Evolutionary conservation across 2,329 filamentous ascomycete genomes (phyloP).

Genomic region (Fusarium fujikuroi): DNA sequence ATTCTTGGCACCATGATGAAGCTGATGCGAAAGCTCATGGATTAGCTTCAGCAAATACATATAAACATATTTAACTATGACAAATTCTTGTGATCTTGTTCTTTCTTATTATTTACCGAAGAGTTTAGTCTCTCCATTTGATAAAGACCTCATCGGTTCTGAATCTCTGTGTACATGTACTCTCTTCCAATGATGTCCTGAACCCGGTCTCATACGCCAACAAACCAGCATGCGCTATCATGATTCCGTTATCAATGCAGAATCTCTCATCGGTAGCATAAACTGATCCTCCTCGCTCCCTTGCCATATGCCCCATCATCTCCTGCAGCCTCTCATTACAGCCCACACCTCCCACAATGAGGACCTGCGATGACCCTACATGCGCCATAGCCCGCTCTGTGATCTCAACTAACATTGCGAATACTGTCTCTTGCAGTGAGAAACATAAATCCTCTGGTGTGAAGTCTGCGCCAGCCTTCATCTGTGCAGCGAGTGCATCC

Average conservation of each 20-base stretch:
- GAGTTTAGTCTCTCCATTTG: constrained; percentile 75
- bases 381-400: constrained; percentile 99
- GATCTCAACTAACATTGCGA: constrained; percentile 97
- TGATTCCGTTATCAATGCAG: constrained; percentile 99
- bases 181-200: constrained; percentile 79
- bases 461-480: constrained; percentile 66
- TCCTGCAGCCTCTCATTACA: constrained; percentile 94
- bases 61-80: neutral
- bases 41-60: constrained; percentile 5
- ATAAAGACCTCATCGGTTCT: constrained; percentile 85
- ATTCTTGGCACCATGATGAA: neutral
- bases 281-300: constrained; percentile 86
- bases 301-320: constrained; percentile 98
- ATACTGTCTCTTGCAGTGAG: constrained; percentile 93
- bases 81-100: neutral
- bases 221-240: constrained; percentile 97
- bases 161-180: constrained; percentile 85
- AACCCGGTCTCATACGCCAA: constrained; percentile 86
- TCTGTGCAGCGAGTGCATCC: constrained; percentile 80
- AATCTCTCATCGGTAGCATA: constrained; percentile 97
- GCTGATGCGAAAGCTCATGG: neutral
- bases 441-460: constrained; percentile 92
- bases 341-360: constrained; percentile 95
- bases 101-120: neutral
- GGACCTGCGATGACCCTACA: constrained; percentile 87